Conservation (phyloP, 345 rosid genomes). For the Syzygium oleosum region DNA sequence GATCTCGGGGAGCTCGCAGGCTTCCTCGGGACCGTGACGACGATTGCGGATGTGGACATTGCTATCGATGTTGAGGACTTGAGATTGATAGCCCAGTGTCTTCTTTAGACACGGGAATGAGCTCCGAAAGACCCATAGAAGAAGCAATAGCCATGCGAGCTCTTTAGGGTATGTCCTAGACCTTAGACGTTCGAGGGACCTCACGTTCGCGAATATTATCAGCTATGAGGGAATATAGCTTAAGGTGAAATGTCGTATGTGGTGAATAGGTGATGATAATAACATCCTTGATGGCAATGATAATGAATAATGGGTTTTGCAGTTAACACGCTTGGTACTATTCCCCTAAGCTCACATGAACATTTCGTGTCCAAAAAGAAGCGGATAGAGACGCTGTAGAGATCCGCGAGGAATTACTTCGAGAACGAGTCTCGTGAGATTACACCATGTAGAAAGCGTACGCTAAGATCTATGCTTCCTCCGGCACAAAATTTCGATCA, state of each 20-base stretch:
- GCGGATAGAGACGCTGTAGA: not conserved
- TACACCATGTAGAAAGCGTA: not conserved
- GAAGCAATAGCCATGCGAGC: not conserved
- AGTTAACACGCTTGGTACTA: not conserved
- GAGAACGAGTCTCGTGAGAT: not conserved
- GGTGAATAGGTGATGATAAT: not conserved
- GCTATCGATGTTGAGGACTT: slow-evolving; percentile 33
- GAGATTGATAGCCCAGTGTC: slow-evolving; percentile 19
- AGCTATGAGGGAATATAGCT: not conserved
- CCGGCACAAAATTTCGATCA: not conserved
- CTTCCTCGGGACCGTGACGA: slow-evolving; percentile 19
- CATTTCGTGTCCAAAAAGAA: not conserved
- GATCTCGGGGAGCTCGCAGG: slow-evolving; percentile 27
- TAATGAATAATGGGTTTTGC: not conserved
- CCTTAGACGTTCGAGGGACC: not conserved
- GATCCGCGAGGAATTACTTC: not conserved
- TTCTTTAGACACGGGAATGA: slow-evolving; percentile 9
- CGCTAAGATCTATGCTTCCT: not conserved
- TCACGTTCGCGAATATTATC: no score
- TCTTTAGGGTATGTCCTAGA: not conserved
- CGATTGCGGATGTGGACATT: slow-evolving; percentile 37
- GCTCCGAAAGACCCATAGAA: not conserved
- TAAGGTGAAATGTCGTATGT: not conserved
- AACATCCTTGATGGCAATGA: not conserved
- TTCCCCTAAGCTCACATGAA: not conserved